phyloP scores from a whole-genome alignment of 225 moss, liverwort and hornwort species.

The Asterella californica region DNA sequence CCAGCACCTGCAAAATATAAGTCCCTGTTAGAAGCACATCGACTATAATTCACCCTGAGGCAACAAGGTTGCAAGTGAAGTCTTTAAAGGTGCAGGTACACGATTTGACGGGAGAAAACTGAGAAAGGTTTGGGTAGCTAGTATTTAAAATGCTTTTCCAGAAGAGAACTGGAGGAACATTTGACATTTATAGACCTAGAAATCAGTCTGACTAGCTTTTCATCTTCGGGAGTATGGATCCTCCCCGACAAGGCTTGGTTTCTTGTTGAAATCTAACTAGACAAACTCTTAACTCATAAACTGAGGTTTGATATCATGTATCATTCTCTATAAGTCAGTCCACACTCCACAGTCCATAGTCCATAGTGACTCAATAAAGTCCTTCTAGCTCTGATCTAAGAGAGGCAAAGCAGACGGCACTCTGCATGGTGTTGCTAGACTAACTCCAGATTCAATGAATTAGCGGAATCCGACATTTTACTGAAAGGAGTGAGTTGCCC shows the following conservation, averaged over 20 bases:
- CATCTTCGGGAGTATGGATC: too few relatives aligned
- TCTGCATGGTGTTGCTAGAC: neutral
- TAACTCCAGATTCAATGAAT: neutral
- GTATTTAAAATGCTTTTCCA: too few relatives aligned
- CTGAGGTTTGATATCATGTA: neutral
- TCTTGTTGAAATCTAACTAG: too few relatives aligned
- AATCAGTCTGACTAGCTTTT: too few relatives aligned
- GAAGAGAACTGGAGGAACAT: too few relatives aligned
- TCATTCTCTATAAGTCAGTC: neutral
- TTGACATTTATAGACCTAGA: too few relatives aligned
- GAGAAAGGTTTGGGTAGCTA: neutral
- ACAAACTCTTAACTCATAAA: too few relatives aligned
- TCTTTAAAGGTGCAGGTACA: neutral
- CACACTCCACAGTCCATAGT: too few relatives aligned
- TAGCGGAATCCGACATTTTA: neutral
- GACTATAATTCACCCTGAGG: neutral
- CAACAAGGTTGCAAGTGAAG: neutral
- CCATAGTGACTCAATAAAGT: neutral
- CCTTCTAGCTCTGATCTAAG: neutral
- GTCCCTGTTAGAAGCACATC: neutral
- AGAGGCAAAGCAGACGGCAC: neutral
- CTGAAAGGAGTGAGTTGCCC: neutral
- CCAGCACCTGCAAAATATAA: constrained; percentile 33
- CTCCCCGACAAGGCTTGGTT: too few relatives aligned
- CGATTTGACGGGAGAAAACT: neutral